These are phyloP conservation scores for Aspergillus sp. DNA, from an alignment of 2,329 filamentous ascomycete genomes.

Conservation along the genomic window DNA sequence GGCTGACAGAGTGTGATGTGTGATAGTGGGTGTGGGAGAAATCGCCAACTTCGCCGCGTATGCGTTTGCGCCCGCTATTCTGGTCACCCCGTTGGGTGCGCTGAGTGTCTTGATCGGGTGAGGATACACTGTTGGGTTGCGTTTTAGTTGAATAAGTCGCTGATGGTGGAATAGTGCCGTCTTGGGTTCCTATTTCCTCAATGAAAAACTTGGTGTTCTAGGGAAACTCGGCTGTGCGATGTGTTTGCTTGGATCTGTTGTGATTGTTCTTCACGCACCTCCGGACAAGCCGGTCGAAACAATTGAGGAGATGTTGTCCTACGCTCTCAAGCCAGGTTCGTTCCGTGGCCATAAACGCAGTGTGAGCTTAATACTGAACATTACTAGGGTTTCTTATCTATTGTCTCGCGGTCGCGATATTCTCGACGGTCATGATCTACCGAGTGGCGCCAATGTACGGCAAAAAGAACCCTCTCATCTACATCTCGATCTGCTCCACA, in stretches of 20 bases:
- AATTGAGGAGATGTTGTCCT: slow-evolving; percentile 85
- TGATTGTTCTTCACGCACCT: slow-evolving; percentile 95
- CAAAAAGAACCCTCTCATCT: slow-evolving; percentile 93
- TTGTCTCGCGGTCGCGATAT: slow-evolving; percentile 71
- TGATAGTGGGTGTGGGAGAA: slow-evolving; percentile 80
- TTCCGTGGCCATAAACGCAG: slow-evolving; percentile 2
- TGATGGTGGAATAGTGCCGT: slow-evolving; percentile 59
- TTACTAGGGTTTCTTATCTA: slow-evolving; percentile 80
- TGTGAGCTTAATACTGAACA: slow-evolving; percentile 3
- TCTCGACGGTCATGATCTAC: slow-evolving; percentile 95
- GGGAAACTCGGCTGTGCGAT: slow-evolving; percentile 94
- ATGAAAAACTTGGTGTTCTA: slow-evolving; percentile 82
- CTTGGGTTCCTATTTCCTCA: slow-evolving; percentile 87
- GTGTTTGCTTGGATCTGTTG: slow-evolving; percentile 90
- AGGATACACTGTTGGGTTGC: slow-evolving; percentile 14
- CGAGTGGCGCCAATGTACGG: slow-evolving; percentile 82
- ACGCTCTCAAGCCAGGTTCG: slow-evolving; percentile 85
- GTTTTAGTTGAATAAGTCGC: slow-evolving; percentile 4
- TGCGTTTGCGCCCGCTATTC: slow-evolving; percentile 95
- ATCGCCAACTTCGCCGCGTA: slow-evolving; percentile 97
- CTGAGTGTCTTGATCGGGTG: slow-evolving; percentile 86
- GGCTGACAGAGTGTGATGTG: slow-evolving; percentile 16
- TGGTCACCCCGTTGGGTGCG: slow-evolving; percentile 91
- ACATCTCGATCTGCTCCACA: slow-evolving; percentile 95
- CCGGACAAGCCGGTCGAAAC: slow-evolving; percentile 87